A percentile compares a stretch with the other conserved stretches of the same genome.
phyloP scores from a whole-genome alignment of 495 filamentous ascomycete species.

The Pyronema domesticum region DNA sequence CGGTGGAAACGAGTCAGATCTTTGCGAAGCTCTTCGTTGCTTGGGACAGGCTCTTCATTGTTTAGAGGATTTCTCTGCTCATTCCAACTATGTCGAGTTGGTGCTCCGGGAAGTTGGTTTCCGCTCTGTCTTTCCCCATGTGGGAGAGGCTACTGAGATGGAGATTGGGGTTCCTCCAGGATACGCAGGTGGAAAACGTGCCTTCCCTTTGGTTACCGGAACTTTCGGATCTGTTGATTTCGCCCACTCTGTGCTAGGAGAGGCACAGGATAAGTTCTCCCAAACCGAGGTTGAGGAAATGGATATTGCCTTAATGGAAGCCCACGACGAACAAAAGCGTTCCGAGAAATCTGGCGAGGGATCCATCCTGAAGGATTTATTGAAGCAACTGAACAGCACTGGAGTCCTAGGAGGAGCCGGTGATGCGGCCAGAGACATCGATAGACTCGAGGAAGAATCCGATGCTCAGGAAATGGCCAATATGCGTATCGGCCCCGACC shows the following conservation, averaged over 20 bases:
- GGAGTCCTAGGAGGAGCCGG: constrained; percentile 52
- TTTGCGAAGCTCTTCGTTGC: constrained; percentile 75
- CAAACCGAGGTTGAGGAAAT: constrained; percentile 88
- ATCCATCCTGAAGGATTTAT: constrained; percentile 43
- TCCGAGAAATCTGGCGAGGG: constrained; percentile 30
- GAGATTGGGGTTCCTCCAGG: constrained; percentile 8
- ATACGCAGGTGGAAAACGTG: constrained; percentile 30
- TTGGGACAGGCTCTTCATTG: constrained; percentile 86
- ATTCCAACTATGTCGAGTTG: constrained; percentile 88
- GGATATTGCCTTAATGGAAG: constrained; percentile 51
- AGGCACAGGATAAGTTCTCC: constrained; percentile 88
- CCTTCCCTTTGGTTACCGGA: constrained; percentile 69
- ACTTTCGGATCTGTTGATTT: constrained; percentile 89
- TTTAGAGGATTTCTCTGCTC: constrained; percentile 87
- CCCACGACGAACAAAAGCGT: constrained; percentile 33
- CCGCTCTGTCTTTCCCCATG: constrained; percentile 68
- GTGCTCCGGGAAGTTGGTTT: constrained; percentile 71
- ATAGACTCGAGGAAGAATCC: constrained; percentile 53
- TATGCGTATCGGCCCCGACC: constrained; percentile 14
- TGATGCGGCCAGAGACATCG: constrained; percentile 56
- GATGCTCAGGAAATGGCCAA: constrained; percentile 57
- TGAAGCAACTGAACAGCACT: constrained; percentile 63
- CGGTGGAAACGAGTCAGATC: constrained; percentile 61
- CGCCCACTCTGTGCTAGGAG: constrained; percentile 87
- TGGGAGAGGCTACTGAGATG: constrained; percentile 55